Base-by-base conservation (phyloP, 2,329 filamentous ascomycete species). In the Coniella vitis region DNA sequence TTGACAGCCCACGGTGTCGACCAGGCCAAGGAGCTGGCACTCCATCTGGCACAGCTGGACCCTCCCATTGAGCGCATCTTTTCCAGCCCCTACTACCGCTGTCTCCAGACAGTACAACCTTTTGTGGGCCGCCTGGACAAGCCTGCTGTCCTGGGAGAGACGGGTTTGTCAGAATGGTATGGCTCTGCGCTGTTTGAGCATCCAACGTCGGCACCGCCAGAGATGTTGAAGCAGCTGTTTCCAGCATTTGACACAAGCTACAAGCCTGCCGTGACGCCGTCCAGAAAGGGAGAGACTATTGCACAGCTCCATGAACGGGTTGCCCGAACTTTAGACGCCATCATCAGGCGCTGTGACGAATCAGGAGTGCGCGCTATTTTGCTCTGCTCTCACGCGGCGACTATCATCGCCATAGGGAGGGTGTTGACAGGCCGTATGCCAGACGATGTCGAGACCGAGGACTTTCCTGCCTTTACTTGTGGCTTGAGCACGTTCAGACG, bases 351-450 rank as follows among this genome's bases (percentile, higher is more conserved):
- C 46, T 82, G 87, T 51, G 90, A 96, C 61, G 65, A 67, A n/a
- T 75, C 86, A 42, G 79, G 81, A n/a, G 72, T 78, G 35, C 81
- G 78, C 58, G 77, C 87, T 0, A 74, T 95, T 20, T 66, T 96
- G 36, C 74, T 98, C 35, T 95, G 88, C 67, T 86, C 87, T 1
- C 93, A 98, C 69, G 93, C 93, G 1, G 93, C 93, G 4, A 81
- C 84, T 10, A 78, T 97, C 60, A 96, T 98, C 62, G 85, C 87
- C 8, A 78, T 93, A 56, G 91, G 91, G 1, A 78, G 93, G 36
- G 83, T 81, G 1, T 70, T 98, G 58, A 96, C 90, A 2, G 90
- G 89, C 0, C 60, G 66, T 17, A 83, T 91, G 75, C 90, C 90
- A 0, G 75, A 80, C 1, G 80, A 85, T 61, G 73, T 81, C 25